Base-by-base conservation (phyloP, 345 rosid genomes). In the Euphorbia lathyris region DNA sequence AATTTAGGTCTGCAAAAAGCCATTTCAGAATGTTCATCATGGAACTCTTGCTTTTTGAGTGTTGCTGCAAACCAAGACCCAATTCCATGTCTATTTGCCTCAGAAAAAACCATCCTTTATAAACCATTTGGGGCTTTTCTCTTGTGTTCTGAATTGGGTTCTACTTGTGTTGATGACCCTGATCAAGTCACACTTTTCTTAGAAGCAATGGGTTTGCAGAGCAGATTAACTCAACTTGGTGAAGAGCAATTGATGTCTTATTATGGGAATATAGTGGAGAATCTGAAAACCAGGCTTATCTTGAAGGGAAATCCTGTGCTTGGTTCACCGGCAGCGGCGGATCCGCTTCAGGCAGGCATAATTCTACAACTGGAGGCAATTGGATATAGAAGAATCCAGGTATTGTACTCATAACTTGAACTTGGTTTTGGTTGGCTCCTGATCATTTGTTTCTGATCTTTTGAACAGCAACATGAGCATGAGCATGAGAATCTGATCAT, bases 91-190 rank as follows among this genome's bases (percentile, higher is more conserved):
- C 59, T 76, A n/a, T 78, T 34, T 43, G 47, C 36, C n/a, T 47
- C 50, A 19, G 17, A 60, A n/a, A 47, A 56, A 52, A 12, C 70
- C 23, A 50, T 38, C 59, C 38, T 12, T 29, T 85, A 75, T 76
- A 82, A 45, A 72, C 87, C 92, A 38, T 87, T 86, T 63, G 94
- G 97, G 56, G 79, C 81, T 22, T 88, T 71, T 79, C 71, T 90
- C 30, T 68, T 83, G 29, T 84, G 86, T 59, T 77, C 79, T 32
- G 76, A 61, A 10, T 56, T 34, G 12, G 77, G 86, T 25, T 74
- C 70, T 52, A 25, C 86, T 1, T 88, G 89, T 57, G 74, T 80
- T 12, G 87, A 90, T 4, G 85, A 83, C 72, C 81, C 88, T 0
- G 84, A 77, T 14, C 74, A 77, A 5, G 80, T 83, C 57, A 34